These are phyloP conservation scores for Fusarium brevicatenulatum DNA, from an alignment of 2,329 filamentous ascomycete genomes.

Conservation along the genomic window DNA sequence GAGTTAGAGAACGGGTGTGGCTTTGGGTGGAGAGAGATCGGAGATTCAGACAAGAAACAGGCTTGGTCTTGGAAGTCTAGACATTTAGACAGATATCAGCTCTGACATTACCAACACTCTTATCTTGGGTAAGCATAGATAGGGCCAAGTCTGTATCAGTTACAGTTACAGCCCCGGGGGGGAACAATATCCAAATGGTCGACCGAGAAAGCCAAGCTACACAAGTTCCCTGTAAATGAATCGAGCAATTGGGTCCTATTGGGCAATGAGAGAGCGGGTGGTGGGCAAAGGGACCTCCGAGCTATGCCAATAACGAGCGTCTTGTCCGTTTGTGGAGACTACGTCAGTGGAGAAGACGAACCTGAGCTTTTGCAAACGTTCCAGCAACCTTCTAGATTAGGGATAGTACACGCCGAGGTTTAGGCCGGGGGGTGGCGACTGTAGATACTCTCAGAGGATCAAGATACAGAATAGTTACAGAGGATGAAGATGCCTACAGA, in stretches of 20 bases:
- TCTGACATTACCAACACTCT: neutral
- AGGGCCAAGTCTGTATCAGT: neutral
- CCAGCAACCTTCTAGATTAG: slow-evolving; percentile 45
- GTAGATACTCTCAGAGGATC: too few species aligned
- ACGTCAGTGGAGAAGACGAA: slow-evolving; percentile 16
- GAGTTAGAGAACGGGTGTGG: neutral
- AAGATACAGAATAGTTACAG: neutral
- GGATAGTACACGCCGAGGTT: slow-evolving; percentile 35
- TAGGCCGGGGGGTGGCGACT: slow-evolving; percentile 33
- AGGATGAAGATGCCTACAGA: neutral
- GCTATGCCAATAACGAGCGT: slow-evolving; percentile 5
- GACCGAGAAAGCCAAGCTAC: slow-evolving; percentile 3
- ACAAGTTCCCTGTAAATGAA: slow-evolving; percentile 17
- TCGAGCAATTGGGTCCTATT: neutral
- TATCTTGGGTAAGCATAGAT: neutral
- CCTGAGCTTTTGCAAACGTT: slow-evolving; percentile 33
- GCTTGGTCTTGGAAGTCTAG: slow-evolving; percentile 1
- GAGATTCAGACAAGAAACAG: neutral
- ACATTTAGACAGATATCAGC: neutral
- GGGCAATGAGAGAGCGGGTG: neutral
- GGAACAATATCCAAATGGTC: neutral
- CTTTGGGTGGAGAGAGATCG: neutral
- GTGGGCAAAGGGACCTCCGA: neutral
- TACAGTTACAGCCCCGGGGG: neutral
- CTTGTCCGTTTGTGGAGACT: slow-evolving; percentile 27